A percentile compares a stretch with the other conserved stretches of the same genome.
phyloP scores from a whole-genome alignment of 2,329 filamentous ascomycete genomes.

The Xylaria sp. region DNA sequence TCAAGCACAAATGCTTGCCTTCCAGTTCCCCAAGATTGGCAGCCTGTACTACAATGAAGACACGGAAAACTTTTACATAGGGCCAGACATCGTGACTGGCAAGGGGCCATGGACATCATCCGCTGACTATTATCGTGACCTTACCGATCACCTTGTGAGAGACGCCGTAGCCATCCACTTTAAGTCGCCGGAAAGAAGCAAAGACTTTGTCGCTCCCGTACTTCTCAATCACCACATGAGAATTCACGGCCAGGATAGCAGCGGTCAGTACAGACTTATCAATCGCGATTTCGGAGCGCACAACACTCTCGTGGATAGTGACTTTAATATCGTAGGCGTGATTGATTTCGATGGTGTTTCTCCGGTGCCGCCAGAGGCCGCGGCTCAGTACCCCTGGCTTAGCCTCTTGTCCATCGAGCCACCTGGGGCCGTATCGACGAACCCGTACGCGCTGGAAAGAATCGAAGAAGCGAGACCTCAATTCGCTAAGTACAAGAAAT shows the following conservation, averaged over 20 bases:
- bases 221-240: constrained; percentile 3
- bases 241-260: neutral
- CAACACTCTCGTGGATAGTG: constrained; percentile 16
- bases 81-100: constrained; percentile 5
- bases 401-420: neutral
- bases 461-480: neutral
- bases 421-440: neutral
- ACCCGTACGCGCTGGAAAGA: neutral
- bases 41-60: constrained; percentile 6
- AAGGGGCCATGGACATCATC: constrained; percentile 13
- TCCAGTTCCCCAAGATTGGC: constrained; percentile 12
- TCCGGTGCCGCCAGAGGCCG: constrained; percentile 1
- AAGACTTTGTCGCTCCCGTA: neutral
- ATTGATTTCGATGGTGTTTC: constrained; percentile 15
- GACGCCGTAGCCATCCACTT: neutral
- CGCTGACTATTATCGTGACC: constrained; percentile 13
- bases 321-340: constrained; percentile 14
- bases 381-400: constrained; percentile 9
- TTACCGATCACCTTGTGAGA: neutral
- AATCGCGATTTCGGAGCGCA: constrained; percentile 16
- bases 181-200: neutral
- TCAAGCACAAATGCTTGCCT: constrained; percentile 2
- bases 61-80: constrained; percentile 6
- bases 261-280: constrained; percentile 3
- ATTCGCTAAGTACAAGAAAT: neutral